phyloP scores from a whole-genome alignment of 2,329 filamentous ascomycete genomes.

The Verticillium klebahnii region DNA sequence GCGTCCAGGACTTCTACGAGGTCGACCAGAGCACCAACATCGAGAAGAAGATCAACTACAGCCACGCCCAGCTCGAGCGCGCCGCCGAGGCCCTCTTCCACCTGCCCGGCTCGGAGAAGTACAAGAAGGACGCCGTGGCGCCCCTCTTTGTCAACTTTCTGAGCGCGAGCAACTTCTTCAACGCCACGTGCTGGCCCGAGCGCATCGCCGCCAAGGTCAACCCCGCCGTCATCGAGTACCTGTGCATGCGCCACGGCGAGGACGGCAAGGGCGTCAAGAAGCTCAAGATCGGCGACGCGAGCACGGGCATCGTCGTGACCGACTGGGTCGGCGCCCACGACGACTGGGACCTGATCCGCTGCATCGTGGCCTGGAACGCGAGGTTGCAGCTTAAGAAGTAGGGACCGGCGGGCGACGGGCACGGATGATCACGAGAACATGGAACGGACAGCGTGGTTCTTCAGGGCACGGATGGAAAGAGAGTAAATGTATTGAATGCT shows the following conservation, averaged over 20 bases:
- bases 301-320: constrained; percentile 83
- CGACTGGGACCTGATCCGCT: constrained; percentile 86
- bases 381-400: constrained; percentile 48
- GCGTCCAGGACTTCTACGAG: constrained; percentile 94
- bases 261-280: constrained; percentile 43
- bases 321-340: constrained; percentile 87
- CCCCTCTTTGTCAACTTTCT: constrained; percentile 90
- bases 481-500: neutral
- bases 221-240: constrained; percentile 63
- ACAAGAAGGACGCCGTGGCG: constrained; percentile 24
- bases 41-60: constrained; percentile 71
- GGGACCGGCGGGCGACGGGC: neutral
- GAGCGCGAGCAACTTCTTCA: constrained; percentile 92
- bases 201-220: constrained; percentile 85
- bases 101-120: constrained; percentile 28
- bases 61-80: constrained; percentile 71
- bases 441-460: neutral
- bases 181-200: constrained; percentile 86
- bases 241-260: constrained; percentile 54
- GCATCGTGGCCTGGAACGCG: constrained; percentile 89
- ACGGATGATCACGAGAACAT: neutral
- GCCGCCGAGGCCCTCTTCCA: constrained; percentile 50
- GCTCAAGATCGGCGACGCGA: constrained; percentile 61
- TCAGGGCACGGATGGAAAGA: neutral
- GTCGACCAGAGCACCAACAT: constrained; percentile 72